Percentiles rank a stretch among this genome's conserved stretches.
Conservation (phyloP, 2,329 filamentous ascomycete genomes). For the Pseudogymnoascus sp. region DNA sequence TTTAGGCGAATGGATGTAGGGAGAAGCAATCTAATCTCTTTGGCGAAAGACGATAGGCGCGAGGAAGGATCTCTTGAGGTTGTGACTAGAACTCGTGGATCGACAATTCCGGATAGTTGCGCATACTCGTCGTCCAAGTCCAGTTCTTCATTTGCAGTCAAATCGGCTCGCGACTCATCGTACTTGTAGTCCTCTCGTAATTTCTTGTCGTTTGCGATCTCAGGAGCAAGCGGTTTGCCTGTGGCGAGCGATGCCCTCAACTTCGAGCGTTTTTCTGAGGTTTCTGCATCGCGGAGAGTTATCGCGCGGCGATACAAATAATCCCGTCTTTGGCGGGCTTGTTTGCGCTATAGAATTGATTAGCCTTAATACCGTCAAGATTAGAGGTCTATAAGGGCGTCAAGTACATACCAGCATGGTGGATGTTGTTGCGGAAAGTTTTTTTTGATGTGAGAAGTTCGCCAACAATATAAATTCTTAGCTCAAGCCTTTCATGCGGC, state of each 20-base stretch:
- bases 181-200: slow-evolving; percentile 86
- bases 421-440: slow-evolving; percentile 10
- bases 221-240: slow-evolving; percentile 74
- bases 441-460: slow-evolving; percentile 10
- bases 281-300: slow-evolving; percentile 82
- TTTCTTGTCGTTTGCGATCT: slow-evolving; percentile 76
- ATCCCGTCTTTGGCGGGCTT: slow-evolving; percentile 71
- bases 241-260: slow-evolving; percentile 79
- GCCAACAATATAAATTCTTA: slow-evolving; percentile 18
- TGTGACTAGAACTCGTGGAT: slow-evolving; percentile 81
- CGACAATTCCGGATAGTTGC: slow-evolving; percentile 81
- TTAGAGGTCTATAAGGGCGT: slow-evolving; percentile 13
- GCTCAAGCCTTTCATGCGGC: slow-evolving; percentile 14
- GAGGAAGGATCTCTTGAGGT: slow-evolving; percentile 84
- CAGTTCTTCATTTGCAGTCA: slow-evolving; percentile 58
- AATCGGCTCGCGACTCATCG: slow-evolving; percentile 71
- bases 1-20: slow-evolving; percentile 85
- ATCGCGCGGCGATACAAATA: slow-evolving; percentile 89
- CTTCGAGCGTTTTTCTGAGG: slow-evolving; percentile 82
- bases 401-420: slow-evolving; percentile 8
- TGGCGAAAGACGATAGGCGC: slow-evolving; percentile 79
- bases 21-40: slow-evolving; percentile 76
- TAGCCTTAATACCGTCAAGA: neutral
- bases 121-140: slow-evolving; percentile 86
- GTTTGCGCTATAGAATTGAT: slow-evolving; percentile 45